Conservation (phyloP, 129 eudicot genomes). For the Saposhnikovia divaricata region DNA sequence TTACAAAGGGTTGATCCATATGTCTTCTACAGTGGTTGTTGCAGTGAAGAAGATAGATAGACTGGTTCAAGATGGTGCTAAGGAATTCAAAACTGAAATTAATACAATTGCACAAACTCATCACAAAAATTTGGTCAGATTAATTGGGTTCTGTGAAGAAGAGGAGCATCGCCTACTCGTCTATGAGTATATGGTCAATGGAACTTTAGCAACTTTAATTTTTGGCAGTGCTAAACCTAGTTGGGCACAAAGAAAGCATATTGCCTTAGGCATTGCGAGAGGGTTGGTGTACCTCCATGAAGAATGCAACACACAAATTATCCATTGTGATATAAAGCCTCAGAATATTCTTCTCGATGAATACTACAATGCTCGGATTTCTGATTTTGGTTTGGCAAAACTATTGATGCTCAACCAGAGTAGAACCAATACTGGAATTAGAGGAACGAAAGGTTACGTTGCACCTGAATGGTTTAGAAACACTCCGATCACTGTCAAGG, state of each 20-base stretch:
- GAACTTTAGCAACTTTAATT: background rate
- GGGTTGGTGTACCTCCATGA: background rate
- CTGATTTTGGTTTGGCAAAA: conserved; percentile 2
- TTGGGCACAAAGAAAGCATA: background rate
- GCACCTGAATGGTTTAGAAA: background rate
- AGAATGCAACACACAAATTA: background rate
- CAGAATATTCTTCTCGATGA: background rate
- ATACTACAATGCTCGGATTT: background rate
- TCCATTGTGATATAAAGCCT: background rate
- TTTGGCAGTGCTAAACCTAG: background rate
- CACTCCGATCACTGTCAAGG: background rate
- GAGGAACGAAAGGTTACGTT: background rate
- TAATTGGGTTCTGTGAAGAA: background rate
- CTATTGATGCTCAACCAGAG: background rate
- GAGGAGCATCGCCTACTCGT: background rate
- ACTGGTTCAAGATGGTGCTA: background rate
- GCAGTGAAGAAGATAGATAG: background rate
- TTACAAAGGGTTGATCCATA: background rate
- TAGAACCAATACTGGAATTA: background rate
- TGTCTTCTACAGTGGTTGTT: background rate
- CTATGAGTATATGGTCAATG: background rate
- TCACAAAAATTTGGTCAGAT: background rate
- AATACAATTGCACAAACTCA: background rate
- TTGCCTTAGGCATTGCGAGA: background rate
- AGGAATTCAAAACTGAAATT: background rate